Base-by-base conservation (phyloP, 768 basidiomycete genomes). In the Leccinellum rugosiceps region DNA sequence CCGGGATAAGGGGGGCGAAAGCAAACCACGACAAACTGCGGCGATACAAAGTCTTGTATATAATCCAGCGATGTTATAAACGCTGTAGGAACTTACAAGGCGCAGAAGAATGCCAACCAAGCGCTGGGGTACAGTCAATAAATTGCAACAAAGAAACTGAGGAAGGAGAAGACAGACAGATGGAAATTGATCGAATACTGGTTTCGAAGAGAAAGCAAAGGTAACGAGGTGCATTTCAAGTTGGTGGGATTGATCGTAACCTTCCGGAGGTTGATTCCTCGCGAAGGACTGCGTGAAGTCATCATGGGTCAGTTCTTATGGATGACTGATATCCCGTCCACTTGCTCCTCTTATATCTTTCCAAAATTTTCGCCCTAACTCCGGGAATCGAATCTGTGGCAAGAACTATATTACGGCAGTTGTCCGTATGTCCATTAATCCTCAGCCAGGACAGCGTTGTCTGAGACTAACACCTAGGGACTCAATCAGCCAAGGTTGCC, bases 1-100 rank as follows among this genome's bases (percentile, higher is more conserved):
- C 79, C 0, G 83, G 80, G 34, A 83, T 77, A 15, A 85, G 77
- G 0, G 84, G 83, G 15, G 83, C 75, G 63, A 86, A 85, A 1
- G 83, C 83, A 56, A 85, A 84, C 84, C 83, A 80, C 0, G 74
- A 73, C 23, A 76, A 52, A 45, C 75, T 75, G 51, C 15, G 32
- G 15, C n/a, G 7, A 30, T 23, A 30, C 30, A 7, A 30, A 30
- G 30, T 30, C 38, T 23, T 34, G 45, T 25, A 74, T 14, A 14
- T 4, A 1, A 3, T 23, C 26, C 9, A 17, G 23, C 6, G 1
- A 35, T 41, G 9, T 28, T 23, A 17, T 48, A 15, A 21, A 34
- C 14, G 4, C n/a, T 28, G 38, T 41, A 15, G 35, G 21, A 23
- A 25, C 68, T 41, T 62, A 70, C 68, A 81, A 81, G 0, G 81